Evolutionary conservation across 2,329 filamentous ascomycete species (phyloP).

Genomic region (Chaetomium sp.): DNA sequence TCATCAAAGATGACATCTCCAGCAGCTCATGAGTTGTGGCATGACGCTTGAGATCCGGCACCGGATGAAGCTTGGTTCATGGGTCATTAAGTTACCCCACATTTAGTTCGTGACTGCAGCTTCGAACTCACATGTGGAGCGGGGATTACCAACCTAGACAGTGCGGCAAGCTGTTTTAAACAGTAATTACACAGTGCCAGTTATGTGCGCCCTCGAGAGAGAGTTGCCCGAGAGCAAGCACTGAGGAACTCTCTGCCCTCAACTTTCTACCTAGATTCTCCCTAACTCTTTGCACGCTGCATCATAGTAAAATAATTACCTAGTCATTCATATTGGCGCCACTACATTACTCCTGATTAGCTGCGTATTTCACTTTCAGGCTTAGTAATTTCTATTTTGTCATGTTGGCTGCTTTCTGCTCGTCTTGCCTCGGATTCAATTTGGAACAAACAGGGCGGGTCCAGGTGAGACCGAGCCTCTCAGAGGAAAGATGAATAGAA

Average conservation of each 20-base stretch:
- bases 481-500: background rate
- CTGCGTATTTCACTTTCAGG: background rate
- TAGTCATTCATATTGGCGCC: too few species aligned
- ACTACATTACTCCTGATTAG: background rate
- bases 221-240: background rate
- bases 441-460: too few species aligned
- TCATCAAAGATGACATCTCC: slow-evolving; percentile 9
- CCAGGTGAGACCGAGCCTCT: background rate
- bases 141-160: slow-evolving; percentile 1
- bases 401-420: background rate
- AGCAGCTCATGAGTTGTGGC: slow-evolving; percentile 5
- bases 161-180: background rate
- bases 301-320: background rate
- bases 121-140: slow-evolving; percentile 9
- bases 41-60: slow-evolving; percentile 23
- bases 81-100: slow-evolving; percentile 14
- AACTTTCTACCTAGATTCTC: background rate
- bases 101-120: background rate
- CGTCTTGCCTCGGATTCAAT: background rate
- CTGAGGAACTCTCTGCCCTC: background rate
- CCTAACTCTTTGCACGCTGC: background rate
- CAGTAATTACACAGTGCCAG: background rate
- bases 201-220: background rate
- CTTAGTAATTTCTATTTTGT: background rate
- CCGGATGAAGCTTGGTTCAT: slow-evolving; percentile 9